These are phyloP conservation scores for Macrolepiota dolichaula DNA, from an alignment of 768 basidiomycete species.

Conservation along the genomic window DNA sequence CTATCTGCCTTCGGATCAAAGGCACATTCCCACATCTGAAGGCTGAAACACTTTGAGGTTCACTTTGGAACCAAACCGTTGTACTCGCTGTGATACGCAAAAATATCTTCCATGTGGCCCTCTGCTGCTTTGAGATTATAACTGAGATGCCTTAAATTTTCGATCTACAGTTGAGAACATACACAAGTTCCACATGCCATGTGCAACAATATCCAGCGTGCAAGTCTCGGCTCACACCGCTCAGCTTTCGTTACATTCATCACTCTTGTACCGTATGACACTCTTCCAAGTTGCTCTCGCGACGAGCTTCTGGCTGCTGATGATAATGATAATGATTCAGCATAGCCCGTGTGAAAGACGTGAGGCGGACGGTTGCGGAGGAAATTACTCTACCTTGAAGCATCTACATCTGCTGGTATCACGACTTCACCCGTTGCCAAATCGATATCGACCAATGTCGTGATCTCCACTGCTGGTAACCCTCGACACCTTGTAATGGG, in stretches of 20 bases:
- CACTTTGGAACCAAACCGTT: not conserved
- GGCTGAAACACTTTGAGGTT: slow-evolving; percentile 4
- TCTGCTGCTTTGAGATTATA: not conserved
- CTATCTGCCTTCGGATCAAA: slow-evolving; percentile 6
- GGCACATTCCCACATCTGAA: not conserved
- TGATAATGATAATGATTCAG: slow-evolving; percentile 11
- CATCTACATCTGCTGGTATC: slow-evolving; percentile 31
- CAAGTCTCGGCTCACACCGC: not conserved
- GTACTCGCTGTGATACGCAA: not conserved
- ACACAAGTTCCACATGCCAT: slow-evolving; percentile 3
- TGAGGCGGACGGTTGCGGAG: not conserved
- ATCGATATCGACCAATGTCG: slow-evolving; percentile 49
- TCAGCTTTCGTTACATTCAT: slow-evolving; percentile 1
- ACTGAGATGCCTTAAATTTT: slow-evolving; percentile 4
- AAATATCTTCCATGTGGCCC: not conserved
- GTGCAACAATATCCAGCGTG: not conserved
- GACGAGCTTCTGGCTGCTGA: slow-evolving; percentile 11
- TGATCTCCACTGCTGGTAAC: slow-evolving; percentile 68
- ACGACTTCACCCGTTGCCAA: slow-evolving; percentile 45
- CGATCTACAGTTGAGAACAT: slow-evolving; percentile 6
- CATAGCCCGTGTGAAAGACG: slow-evolving; percentile 7
- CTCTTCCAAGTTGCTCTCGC: slow-evolving; percentile 13
- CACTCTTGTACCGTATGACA: slow-evolving; percentile 1
- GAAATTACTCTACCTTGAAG: slow-evolving; percentile 3
- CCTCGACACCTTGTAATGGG: slow-evolving; percentile 53